Conservation (phyloP, 2,329 filamentous ascomycete species). For the Colletotrichum sp. region DNA sequence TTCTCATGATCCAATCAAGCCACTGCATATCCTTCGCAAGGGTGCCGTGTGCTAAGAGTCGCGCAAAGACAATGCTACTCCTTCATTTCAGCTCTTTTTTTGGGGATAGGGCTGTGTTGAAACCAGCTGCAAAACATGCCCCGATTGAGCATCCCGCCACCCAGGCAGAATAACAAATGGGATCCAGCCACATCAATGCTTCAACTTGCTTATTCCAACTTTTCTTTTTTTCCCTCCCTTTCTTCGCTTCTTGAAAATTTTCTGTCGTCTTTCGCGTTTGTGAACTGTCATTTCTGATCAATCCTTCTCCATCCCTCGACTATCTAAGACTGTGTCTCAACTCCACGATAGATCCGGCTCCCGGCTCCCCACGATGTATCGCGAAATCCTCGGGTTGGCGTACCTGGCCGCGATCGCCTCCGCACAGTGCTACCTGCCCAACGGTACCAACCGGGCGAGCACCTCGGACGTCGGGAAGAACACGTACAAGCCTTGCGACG, state of each 20-base stretch:
- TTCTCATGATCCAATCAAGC: neutral
- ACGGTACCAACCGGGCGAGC: neutral
- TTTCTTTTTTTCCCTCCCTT: neutral
- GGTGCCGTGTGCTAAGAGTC: neutral
- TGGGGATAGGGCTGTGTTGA: neutral
- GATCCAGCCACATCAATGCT: neutral
- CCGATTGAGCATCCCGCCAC: neutral
- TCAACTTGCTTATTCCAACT: neutral
- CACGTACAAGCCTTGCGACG: neutral
- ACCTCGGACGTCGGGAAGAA: neutral
- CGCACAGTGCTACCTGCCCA: slow-evolving; percentile 6
- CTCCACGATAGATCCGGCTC: neutral
- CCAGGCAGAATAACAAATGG: neutral
- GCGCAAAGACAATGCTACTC: neutral
- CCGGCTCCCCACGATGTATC: neutral
- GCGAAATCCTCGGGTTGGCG: neutral
- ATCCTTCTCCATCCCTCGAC: neutral
- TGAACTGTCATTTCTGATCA: neutral
- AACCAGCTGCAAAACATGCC: neutral
- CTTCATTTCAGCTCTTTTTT: neutral
- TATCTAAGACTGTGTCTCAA: neutral
- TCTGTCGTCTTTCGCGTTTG: neutral
- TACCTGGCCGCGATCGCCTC: neutral
- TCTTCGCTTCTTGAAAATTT: neutral
- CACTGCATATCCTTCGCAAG: neutral